These are phyloP conservation scores for Sporothrix variecibatus DNA, from an alignment of 2,329 filamentous ascomycete genomes.

Conservation along the genomic window DNA sequence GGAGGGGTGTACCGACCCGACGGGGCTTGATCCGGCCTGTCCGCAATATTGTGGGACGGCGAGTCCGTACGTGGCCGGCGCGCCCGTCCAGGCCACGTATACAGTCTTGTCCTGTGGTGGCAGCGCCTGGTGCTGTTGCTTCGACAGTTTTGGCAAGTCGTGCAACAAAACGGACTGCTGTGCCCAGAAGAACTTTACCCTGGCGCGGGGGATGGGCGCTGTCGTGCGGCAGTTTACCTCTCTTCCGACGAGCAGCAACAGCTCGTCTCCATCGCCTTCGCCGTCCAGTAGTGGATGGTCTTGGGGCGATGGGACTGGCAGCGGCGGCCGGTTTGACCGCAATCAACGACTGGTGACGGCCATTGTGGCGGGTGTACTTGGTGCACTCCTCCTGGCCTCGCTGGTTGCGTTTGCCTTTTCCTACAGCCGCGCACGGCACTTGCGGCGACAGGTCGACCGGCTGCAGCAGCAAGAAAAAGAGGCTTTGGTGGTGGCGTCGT, in stretches of 20 bases:
- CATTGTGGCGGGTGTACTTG: slow-evolving; percentile 27
- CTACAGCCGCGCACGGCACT: slow-evolving; percentile 26
- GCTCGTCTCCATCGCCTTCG: neutral
- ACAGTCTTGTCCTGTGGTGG: slow-evolving; percentile 29
- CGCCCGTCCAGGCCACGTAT: slow-evolving; percentile 30
- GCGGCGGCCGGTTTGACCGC: neutral
- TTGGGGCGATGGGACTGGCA: neutral
- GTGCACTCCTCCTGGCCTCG: slow-evolving; percentile 27
- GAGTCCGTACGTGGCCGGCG: slow-evolving; percentile 27
- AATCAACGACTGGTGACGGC: slow-evolving; percentile 23
- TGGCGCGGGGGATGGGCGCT: slow-evolving; percentile 29
- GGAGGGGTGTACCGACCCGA: slow-evolving; percentile 32
- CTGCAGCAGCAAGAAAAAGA: slow-evolving; percentile 22
- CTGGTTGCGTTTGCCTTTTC: slow-evolving; percentile 30
- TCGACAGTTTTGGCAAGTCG: slow-evolving; percentile 30
- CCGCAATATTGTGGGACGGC: slow-evolving; percentile 31
- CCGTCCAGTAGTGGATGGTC: neutral
- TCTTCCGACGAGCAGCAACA: neutral
- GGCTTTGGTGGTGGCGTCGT: neutral
- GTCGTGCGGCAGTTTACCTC: slow-evolving; percentile 30
- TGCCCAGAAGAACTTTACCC: slow-evolving; percentile 29
- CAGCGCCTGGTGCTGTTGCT: slow-evolving; percentile 32
- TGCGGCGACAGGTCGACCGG: slow-evolving; percentile 26
- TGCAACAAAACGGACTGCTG: slow-evolving; percentile 32
- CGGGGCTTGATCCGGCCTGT: slow-evolving; percentile 31